Conservation (phyloP, 2,329 filamentous ascomycete genomes). For the Trichophyton simii region DNA sequence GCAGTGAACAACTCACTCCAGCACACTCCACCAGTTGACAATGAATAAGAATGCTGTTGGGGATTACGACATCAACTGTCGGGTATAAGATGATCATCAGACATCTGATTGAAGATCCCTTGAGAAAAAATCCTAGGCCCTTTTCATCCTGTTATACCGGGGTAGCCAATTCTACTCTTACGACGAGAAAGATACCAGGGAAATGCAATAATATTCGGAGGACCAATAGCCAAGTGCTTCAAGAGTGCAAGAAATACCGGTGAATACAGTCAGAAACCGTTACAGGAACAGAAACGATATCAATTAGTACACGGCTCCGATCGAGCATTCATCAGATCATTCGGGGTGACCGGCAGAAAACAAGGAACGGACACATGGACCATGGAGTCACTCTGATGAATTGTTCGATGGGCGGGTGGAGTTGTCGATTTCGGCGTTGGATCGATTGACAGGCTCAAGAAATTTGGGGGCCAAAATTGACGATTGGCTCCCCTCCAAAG, state of each 20-base stretch:
- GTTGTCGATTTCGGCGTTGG: neutral
- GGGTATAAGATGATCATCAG: neutral
- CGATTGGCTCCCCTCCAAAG: neutral
- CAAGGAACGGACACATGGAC: neutral
- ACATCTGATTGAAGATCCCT: neutral
- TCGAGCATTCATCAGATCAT: neutral
- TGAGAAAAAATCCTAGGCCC: too few species aligned
- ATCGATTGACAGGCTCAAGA: neutral
- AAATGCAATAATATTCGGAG: neutral
- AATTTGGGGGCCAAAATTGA: conserved; percentile 1
- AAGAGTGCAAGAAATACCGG: neutral
- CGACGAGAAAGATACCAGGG: neutral
- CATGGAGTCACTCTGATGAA: neutral
- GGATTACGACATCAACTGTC: neutral
- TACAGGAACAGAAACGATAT: neutral
- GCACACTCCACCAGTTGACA: neutral
- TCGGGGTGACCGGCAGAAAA: neutral
- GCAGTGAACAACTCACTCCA: neutral
- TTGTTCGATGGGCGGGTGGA: neutral
- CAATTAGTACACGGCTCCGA: neutral
- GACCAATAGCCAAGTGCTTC: too few species aligned
- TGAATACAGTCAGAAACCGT: too few species aligned
- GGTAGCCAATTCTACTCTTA: neutral
- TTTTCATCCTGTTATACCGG: neutral
- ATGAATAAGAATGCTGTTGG: neutral